Evolutionary conservation across 179 eudicot genomes (phyloP), one percentile per base, ranked within the genome.

Genomic region (Vitellaria paradoxa): DNA sequence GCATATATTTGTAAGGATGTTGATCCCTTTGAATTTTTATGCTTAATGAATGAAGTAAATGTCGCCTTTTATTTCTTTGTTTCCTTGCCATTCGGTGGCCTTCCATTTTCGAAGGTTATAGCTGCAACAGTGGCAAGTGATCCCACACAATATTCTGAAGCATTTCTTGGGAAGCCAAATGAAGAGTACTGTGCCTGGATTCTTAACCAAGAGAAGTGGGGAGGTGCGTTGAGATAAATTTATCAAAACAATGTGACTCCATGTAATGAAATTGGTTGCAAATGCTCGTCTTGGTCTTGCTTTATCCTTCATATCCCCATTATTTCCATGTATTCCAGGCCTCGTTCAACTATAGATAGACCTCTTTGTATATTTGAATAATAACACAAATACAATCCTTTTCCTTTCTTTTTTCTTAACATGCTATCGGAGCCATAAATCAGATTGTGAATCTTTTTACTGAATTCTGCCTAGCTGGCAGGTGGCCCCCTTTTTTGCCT

Each of bases 191-290:
- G 97, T 82, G 76, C 88, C 18, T 94, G 98, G 98, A 93, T 94
- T 80, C 90, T 89, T 66, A 70, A 93, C 85, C 87, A 97, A 24
- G 98, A 95, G 77, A 95, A 91, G 83, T 95, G 99, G 99, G 99
- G 99, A 91, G 99, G 99, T 95, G 20, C 46, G 88, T 85, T 68
- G 53, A 61, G 45, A 47, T 61, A 20, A 60, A 57, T 46, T 50
- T 45, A 5, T 46, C 7, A 23, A 63, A 46, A 42, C 17, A 12
- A 42, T 45, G 61, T 45, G 23, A 21, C 9, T 23, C 21, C 23
- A 12, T 21, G 52, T 15, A 65, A 66, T 47, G 52, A 20, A 68
- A 8, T 68, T 18, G 14, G 30, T 30, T 13, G 45, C 52, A 46
- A 74, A 21, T 62, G 9, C 40, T 21, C 7, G 9, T 59, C 37